Conservation (phyloP, 257 asterid species). For the Rhazya stricta region DNA sequence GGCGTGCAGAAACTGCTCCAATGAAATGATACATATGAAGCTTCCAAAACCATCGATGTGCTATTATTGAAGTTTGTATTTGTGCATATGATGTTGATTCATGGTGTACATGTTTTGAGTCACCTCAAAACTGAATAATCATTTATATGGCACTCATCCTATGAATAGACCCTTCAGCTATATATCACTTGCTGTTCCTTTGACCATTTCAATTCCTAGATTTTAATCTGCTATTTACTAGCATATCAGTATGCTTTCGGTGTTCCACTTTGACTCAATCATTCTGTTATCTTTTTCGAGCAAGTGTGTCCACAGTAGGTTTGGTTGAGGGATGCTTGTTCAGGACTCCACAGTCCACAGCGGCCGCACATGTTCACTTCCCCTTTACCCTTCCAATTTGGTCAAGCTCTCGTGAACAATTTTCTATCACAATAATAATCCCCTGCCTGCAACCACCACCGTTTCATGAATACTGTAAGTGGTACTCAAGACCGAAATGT, state of each 20-base stretch:
- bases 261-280: conserved; percentile 13
- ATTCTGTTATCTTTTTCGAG: neutral
- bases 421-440: neutral
- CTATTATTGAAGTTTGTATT: neutral
- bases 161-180: conserved; percentile 4
- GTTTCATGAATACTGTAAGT: neutral
- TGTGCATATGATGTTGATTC: neutral
- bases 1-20: neutral
- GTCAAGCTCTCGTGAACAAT: neutral
- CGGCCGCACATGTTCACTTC: neutral
- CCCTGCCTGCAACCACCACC: neutral
- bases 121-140: neutral
- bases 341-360: neutral
- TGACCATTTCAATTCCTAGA: neutral
- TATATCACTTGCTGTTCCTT: neutral
- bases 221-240: neutral
- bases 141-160: neutral
- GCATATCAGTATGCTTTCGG: conserved; percentile 16
- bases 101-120: neutral
- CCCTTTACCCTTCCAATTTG: neutral
- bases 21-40: neutral
- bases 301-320: neutral
- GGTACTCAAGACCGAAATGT: no score
- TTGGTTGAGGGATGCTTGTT: neutral
- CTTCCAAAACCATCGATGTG: no score